Conservation (phyloP, 345 rosid species). For the Rhodamnia rubescens region DNA sequence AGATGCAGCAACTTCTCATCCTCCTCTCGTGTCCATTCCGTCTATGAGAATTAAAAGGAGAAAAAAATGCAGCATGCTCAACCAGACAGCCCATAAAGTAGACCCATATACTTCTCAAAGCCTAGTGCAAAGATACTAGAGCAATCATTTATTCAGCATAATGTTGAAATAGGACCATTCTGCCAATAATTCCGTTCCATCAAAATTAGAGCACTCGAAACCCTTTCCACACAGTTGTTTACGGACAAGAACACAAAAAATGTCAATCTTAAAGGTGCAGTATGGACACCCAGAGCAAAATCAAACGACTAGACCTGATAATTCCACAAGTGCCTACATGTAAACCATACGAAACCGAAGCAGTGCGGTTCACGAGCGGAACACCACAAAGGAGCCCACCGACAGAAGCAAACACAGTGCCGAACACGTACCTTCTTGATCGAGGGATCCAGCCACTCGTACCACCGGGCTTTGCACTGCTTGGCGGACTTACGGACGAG, state of each 20-base stretch:
- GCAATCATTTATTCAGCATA: not conserved
- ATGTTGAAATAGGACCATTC: not conserved
- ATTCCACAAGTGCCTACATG: not conserved
- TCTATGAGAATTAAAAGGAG: conserved; percentile 24
- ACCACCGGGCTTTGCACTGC: conserved; percentile 99
- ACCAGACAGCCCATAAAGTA: not conserved
- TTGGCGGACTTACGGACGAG: conserved; percentile 98
- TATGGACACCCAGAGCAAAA: not conserved
- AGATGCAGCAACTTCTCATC: conserved; percentile 99
- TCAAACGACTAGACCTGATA: not conserved
- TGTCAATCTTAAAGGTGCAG: not conserved
- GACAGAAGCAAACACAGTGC: not conserved
- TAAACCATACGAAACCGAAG: not conserved
- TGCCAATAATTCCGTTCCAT: not conserved
- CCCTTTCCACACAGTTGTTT: not conserved
- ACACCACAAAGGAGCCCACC: too few relatives aligned
- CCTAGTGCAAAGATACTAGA: not conserved
- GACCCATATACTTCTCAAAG: not conserved
- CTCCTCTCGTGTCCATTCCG: conserved; percentile 99
- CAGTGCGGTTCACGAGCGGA: too few relatives aligned
- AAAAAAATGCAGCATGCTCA: not conserved
- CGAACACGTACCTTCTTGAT: conserved; percentile 60
- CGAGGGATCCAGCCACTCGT: conserved; percentile 99
- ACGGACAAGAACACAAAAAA: not conserved
- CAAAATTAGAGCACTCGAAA: not conserved